Evolutionary conservation across 768 basidiomycete genomes (phyloP).

Genomic region (Boletellus ananiceps): DNA sequence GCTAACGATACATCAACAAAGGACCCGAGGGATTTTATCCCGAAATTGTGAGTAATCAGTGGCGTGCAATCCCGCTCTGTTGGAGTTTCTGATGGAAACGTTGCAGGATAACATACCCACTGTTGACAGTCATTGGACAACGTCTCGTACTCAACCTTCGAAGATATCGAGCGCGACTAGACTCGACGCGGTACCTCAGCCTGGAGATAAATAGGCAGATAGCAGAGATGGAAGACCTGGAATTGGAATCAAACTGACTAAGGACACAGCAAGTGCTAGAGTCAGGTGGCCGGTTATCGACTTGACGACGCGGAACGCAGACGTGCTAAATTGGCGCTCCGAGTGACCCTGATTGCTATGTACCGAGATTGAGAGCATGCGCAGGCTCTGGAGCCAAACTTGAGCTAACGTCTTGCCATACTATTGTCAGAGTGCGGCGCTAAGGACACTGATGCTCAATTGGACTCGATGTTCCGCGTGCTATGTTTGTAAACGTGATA

Average conservation of each 20-base stretch:
- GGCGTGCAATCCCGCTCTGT: not conserved
- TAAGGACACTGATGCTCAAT: no score
- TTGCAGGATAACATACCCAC: not conserved
- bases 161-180: not conserved
- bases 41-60: not conserved
- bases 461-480: no score
- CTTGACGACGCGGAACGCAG: not conserved
- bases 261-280: not conserved
- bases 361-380: no score
- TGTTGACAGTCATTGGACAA: not conserved
- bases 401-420: no score
- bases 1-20: not conserved
- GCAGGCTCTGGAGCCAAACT: no score
- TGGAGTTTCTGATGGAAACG: not conserved
- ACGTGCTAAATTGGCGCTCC: no score
- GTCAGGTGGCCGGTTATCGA: not conserved
- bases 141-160: conserved; percentile 3
- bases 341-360: no score
- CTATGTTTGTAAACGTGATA: no score
- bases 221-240: not conserved
- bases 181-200: not conserved
- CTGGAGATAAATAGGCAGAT: conserved; percentile 1
- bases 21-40: not conserved
- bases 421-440: no score
- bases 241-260: not conserved